Evolutionary conservation across 495 filamentous ascomycete genomes (phyloP).

Genomic region (Podospora didyma): DNA sequence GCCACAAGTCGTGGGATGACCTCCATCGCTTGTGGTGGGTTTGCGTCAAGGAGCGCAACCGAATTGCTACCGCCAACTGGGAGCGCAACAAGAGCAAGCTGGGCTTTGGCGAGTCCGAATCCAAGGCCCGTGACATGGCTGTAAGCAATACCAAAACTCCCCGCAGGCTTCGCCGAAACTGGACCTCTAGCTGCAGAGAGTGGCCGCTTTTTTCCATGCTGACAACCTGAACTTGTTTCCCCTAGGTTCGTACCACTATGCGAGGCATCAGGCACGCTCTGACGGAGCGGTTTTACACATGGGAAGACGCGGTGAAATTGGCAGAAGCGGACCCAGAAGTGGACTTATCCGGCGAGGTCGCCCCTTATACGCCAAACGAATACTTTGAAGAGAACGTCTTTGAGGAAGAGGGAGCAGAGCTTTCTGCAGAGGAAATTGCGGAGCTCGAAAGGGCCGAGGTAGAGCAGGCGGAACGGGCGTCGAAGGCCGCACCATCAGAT

Average conservation of each 20-base stretch:
- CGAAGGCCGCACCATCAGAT: slow-evolving; percentile 6
- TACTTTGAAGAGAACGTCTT: slow-evolving; percentile 30
- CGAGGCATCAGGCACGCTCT: slow-evolving; percentile 75
- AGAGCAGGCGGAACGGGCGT: slow-evolving; percentile 1
- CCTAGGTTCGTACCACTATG: slow-evolving; percentile 67
- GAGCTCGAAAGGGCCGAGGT: not conserved
- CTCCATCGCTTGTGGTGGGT: slow-evolving; percentile 92
- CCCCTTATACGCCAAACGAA: slow-evolving; percentile 43
- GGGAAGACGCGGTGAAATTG: slow-evolving; percentile 74
- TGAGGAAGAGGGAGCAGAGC: slow-evolving; percentile 5
- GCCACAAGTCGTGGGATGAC: slow-evolving; percentile 88
- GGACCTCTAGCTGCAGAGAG: not conserved
- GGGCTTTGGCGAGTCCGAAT: slow-evolving; percentile 65
- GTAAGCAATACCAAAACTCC: slow-evolving; percentile 53
- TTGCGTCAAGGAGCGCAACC: slow-evolving; percentile 88
- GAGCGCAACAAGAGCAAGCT: slow-evolving; percentile 62
- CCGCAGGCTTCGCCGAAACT: not conserved
- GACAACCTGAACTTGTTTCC: not conserved
- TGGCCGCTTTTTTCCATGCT: not conserved
- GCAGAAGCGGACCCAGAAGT: slow-evolving; percentile 65
- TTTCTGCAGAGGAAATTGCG: not conserved
- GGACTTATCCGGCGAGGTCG: slow-evolving; percentile 47
- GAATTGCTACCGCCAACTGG: slow-evolving; percentile 68
- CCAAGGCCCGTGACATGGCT: slow-evolving; percentile 50
- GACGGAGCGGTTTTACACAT: slow-evolving; percentile 85